phyloP scores from a whole-genome alignment of 805 yeast genomes.

The Sugiyamaella smithiae region DNA sequence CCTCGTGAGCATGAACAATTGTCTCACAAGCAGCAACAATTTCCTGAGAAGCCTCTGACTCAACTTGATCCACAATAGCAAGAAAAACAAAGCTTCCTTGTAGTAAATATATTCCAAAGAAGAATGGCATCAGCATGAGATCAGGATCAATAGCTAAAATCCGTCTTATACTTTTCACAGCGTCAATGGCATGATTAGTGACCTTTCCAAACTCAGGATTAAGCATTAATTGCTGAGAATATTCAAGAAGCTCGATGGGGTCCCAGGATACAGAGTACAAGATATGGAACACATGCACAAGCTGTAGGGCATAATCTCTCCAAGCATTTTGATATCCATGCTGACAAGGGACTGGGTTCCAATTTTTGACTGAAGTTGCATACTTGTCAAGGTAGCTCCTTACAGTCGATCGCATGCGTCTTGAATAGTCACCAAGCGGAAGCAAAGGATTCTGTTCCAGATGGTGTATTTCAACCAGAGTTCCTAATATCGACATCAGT shows the following conservation, averaged over 20 bases:
- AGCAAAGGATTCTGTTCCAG: constrained; percentile 28
- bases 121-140: constrained; percentile 31
- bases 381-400: constrained; percentile 20
- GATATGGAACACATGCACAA: constrained; percentile 30
- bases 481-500: constrained; percentile 35
- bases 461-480: constrained; percentile 27
- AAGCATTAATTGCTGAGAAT: constrained; percentile 24
- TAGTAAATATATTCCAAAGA: constrained; percentile 31
- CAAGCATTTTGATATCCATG: constrained; percentile 28
- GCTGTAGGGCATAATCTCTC: constrained; percentile 26
- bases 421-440: constrained; percentile 18
- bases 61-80: constrained; percentile 27
- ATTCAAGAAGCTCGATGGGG: constrained; percentile 28
- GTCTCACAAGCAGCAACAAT: constrained; percentile 31
- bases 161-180: constrained; percentile 26
- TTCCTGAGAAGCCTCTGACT: constrained; percentile 26
- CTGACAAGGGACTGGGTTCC: constrained; percentile 21
- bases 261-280: constrained; percentile 31
- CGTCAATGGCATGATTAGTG: constrained; percentile 29
- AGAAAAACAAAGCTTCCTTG: constrained; percentile 31
- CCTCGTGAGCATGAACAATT: constrained; percentile 33
- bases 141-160: constrained; percentile 31
- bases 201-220: constrained; percentile 27
- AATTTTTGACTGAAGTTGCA: constrained; percentile 21
- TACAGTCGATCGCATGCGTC: constrained; percentile 20